Conservation (phyloP, 305 asterid genomes). For the Fraxinus angustifolia region DNA sequence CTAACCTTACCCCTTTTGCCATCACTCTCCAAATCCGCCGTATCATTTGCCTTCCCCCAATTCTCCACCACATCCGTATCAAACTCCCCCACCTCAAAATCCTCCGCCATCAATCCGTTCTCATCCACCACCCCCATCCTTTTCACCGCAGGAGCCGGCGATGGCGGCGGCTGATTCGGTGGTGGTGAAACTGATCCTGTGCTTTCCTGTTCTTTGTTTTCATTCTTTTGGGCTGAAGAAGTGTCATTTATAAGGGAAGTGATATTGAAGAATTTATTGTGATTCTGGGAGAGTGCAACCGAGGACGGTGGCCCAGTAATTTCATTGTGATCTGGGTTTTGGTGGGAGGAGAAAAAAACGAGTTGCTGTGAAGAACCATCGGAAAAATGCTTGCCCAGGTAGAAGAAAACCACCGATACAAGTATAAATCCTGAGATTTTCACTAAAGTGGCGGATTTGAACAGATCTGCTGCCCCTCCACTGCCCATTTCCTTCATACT, state of each 20-base stretch:
- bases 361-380: conserved; percentile 59
- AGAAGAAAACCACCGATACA: conserved; percentile 62
- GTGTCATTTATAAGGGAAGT: conserved; percentile 47
- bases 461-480: conserved; percentile 45
- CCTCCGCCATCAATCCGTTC: conserved; percentile 67
- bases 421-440: conserved; percentile 51
- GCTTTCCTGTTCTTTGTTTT: not conserved
- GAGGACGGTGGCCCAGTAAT: conserved; percentile 19
- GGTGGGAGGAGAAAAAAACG: conserved; percentile 62
- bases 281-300: conserved; percentile 55
- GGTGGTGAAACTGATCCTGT: conserved; percentile 33
- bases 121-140: conserved; percentile 87
- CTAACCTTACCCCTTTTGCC: conserved; percentile 34
- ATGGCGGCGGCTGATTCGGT: conserved; percentile 26
- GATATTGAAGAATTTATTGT: conserved; percentile 45
- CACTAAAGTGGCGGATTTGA: conserved; percentile 54
- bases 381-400: conserved; percentile 75
- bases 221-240: conserved; percentile 1
- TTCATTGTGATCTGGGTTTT: conserved; percentile 26
- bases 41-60: conserved; percentile 51
- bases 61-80: conserved; percentile 63
- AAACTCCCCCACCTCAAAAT: conserved; percentile 75
- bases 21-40: conserved; percentile 36
- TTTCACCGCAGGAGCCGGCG: conserved; percentile 45
- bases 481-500: conserved; percentile 47